Percentiles rank a stretch among this genome's conserved stretches.
Evolutionary conservation across 371 early-diverging fungal species (phyloP).

Genomic region (Rhizopus arrhizus): DNA sequence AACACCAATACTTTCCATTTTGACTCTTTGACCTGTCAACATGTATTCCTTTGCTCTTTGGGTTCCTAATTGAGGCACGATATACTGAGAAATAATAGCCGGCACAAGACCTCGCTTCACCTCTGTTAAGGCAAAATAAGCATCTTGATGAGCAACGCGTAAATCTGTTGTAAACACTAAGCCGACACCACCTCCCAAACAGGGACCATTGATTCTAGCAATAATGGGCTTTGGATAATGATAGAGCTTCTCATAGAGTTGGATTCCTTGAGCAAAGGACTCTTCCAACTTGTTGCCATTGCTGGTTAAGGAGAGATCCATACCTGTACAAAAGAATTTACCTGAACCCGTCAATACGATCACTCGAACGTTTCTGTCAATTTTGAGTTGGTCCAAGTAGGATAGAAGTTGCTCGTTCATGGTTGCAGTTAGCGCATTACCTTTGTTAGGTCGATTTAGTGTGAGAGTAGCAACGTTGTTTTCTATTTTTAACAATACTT

Average conservation of each 20-base stretch:
- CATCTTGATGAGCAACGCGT: slow-evolving; percentile 50
- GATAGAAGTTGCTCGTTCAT: slow-evolving; percentile 54
- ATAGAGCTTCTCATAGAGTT: slow-evolving; percentile 48
- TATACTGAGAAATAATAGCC: slow-evolving; percentile 71
- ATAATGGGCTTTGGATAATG: slow-evolving; percentile 61
- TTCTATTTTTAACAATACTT: slow-evolving; percentile 19
- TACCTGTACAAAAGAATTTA: slow-evolving; percentile 77
- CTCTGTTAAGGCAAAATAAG: slow-evolving; percentile 67
- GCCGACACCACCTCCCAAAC: slow-evolving; percentile 71
- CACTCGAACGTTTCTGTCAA: slow-evolving; percentile 56
- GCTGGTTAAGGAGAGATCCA: slow-evolving; percentile 58
- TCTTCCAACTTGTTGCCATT: slow-evolving; percentile 33
- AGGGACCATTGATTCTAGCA: slow-evolving; percentile 66
- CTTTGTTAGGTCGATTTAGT: slow-evolving; percentile 59
- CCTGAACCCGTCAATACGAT: slow-evolving; percentile 71
- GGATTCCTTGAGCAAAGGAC: slow-evolving; percentile 34
- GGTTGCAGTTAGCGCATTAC: slow-evolving; percentile 61
- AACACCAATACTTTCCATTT: slow-evolving; percentile 31
- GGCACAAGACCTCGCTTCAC: slow-evolving; percentile 72
- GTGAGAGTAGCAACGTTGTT: slow-evolving; percentile 61
- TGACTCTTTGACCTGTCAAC: neutral
- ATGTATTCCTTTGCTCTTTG: slow-evolving; percentile 38
- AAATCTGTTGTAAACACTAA: slow-evolving; percentile 69
- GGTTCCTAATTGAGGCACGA: slow-evolving; percentile 66
- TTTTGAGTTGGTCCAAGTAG: slow-evolving; percentile 46